Evolutionary conservation across 768 basidiomycete genomes (phyloP), one percentile per base, ranked within the genome.

Genomic region (Boletus vinaceobasis): DNA sequence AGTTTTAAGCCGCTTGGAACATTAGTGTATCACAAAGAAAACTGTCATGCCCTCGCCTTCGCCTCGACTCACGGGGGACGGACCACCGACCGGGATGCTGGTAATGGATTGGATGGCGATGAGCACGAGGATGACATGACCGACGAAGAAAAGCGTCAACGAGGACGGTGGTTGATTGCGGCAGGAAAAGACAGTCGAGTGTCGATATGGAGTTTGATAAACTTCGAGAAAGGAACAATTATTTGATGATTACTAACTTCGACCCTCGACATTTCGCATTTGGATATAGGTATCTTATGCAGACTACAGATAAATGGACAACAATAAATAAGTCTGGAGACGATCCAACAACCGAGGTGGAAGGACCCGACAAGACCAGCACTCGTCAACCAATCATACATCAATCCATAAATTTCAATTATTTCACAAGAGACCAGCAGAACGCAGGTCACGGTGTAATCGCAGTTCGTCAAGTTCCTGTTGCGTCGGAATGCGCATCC

Each of bases 1-100:
- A 79, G 81, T 5, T 78, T 93, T 69, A 94, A 91, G 60, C 72
- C 88, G 0, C 85, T 99, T 7, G 96, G 96, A 6, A 88, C 87
- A 5, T 77, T 98, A 7, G 75, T 75, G 26, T 90, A 92, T 66
- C 96, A 98, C 74, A 89, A 90, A 58, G 78, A 80, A 9, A 80
- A 79, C 14, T 88, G 90, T 53, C 90, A 95, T 60, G 78, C 82
- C 5, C 61, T 97, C 19, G 78, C 82, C 4, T 98, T 98, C 65
- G 85, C 88, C 21, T 63, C 73, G 32, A 39, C 56, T 7, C 57
- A 50, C 11, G 11, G 14, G 57, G 53, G 53, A 50, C 19, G 64
- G 4, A 13, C 47, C 5, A 15, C 32, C 14, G 71, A 63, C 23
- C 31, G 2, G 13, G 31, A 48, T 21, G 33, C 33, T 8, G 17